Percentiles rank a stretch among this genome's conserved stretches.
phyloP scores from a whole-genome alignment of 306 rosid genomes.

The Vigna angularis region DNA sequence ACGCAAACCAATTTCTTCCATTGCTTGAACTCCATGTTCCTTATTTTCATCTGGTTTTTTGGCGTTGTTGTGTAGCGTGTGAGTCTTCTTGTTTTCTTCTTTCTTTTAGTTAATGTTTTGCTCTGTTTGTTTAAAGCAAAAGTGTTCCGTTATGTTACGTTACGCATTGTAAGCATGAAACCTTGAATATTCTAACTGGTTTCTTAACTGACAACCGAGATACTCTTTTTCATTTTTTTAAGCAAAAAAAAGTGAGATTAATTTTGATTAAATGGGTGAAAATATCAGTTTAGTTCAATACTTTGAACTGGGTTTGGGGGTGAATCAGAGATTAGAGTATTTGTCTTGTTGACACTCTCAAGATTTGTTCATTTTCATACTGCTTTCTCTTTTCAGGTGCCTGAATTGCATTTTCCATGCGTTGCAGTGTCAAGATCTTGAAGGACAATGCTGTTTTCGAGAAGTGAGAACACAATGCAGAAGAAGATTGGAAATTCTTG shows the following conservation, averaged over 20 bases:
- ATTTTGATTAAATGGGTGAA: constrained; percentile 24
- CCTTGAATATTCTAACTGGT: constrained; percentile 23
- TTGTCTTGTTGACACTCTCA: constrained; percentile 37
- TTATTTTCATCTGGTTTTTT: constrained; percentile 34
- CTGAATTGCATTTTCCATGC: constrained; percentile 32
- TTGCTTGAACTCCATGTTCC: constrained; percentile 48
- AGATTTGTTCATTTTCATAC: constrained; percentile 38
- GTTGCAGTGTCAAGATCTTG: constrained; percentile 51
- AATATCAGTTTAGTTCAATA: not conserved
- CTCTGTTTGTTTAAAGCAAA: not conserved
- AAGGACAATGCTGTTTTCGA: constrained; percentile 35
- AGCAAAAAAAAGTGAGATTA: not conserved
- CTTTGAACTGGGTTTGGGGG: constrained; percentile 31
- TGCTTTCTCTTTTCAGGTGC: constrained; percentile 15
- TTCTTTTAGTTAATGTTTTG: not conserved
- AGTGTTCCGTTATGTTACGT: not conserved
- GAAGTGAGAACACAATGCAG: constrained; percentile 7
- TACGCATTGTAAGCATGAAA: constrained; percentile 3
- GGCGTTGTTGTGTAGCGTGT: constrained; percentile 31
- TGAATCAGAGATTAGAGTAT: constrained; percentile 48
- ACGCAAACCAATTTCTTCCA: constrained; percentile 63
- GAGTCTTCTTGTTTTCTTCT: not conserved
- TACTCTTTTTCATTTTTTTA: not conserved
- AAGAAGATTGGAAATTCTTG: constrained; percentile 18
- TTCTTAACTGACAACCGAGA: constrained; percentile 11